These are phyloP conservation scores for Cryptosporidium andersoni DNA, from an alignment of 169 alveolate species.

Conservation along the genomic window DNA sequence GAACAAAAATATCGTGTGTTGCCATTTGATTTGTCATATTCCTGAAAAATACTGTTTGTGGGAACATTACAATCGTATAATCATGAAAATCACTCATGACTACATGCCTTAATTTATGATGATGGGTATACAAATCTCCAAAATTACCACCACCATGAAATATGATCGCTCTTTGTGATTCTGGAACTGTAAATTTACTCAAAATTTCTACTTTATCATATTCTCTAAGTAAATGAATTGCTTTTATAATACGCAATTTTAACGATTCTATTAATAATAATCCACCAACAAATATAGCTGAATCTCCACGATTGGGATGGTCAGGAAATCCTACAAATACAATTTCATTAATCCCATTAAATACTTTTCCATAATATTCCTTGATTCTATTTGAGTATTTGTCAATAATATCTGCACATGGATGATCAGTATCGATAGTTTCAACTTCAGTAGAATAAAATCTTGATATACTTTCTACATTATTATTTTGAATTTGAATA, in stretches of 20 bases:
- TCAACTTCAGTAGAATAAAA: constrained; percentile 6
- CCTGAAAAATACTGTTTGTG: constrained; percentile 62
- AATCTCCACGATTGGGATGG: constrained; percentile 69
- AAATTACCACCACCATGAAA: constrained; percentile 70
- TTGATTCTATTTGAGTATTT: constrained; percentile 30
- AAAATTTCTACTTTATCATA: constrained; percentile 26
- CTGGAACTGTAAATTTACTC: constrained; percentile 7
- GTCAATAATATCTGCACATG: constrained; percentile 37
- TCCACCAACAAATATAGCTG: constrained; percentile 67
- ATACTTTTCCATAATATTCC: constrained; percentile 29
- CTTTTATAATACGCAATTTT: constrained; percentile 27
- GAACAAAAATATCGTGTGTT: constrained; percentile 13
- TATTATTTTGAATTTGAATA: neutral
- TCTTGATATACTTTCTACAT: neutral
- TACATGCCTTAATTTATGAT: constrained; percentile 52
- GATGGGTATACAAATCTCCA: constrained; percentile 69
- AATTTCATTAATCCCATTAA: constrained; percentile 36
- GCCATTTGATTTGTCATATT: constrained; percentile 6
- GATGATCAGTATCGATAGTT: constrained; percentile 55
- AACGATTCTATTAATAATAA: constrained; percentile 43
- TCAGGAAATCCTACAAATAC: constrained; percentile 66
- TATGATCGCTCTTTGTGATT: constrained; percentile 21
- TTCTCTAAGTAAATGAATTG: constrained; percentile 37
- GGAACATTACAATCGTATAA: constrained; percentile 54
- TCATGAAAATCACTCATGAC: constrained; percentile 29